Percentiles rank a stretch among this genome's conserved stretches.
phyloP scores from a whole-genome alignment of 2,329 filamentous ascomycete species.

The Alternaria postmessia region DNA sequence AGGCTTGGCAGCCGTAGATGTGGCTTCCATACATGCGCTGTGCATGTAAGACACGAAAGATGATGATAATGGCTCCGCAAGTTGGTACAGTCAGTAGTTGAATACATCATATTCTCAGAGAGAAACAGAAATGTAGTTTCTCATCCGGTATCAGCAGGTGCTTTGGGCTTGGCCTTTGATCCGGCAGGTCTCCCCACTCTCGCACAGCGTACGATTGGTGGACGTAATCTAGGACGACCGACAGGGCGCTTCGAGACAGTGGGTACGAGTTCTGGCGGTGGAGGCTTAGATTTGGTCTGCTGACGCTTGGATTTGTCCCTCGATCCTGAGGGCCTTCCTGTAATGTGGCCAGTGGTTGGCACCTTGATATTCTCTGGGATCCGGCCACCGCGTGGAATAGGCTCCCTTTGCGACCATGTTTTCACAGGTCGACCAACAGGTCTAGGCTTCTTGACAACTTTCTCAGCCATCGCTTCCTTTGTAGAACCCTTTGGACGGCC shows the following conservation, averaged over 20 bases:
- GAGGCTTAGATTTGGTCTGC: not conserved
- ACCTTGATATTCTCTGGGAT: not conserved
- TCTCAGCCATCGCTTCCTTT: not conserved
- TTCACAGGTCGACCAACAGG: conserved; percentile 8
- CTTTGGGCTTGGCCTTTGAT: conserved; percentile 4
- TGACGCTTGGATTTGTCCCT: conserved; percentile 16
- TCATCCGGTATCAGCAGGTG: not conserved
- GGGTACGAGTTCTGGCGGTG: not conserved
- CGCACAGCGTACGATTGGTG: not conserved
- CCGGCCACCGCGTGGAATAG: conserved; percentile 8
- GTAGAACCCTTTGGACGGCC: not conserved
- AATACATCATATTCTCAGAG: not conserved
- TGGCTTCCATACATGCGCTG: not conserved
- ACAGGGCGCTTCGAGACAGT: not conserved
- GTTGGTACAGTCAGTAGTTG: not conserved
- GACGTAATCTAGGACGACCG: not conserved
- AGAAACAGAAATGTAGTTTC: not conserved
- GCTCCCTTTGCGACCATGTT: not conserved
- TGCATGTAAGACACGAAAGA: not conserved
- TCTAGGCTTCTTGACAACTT: not conserved
- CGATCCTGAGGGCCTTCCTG: conserved; percentile 28
- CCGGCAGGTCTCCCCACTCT: not conserved
- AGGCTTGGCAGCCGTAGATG: not conserved
- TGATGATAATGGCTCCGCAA: not conserved
- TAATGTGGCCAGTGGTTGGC: not conserved